Evolutionary conservation across 148 eudicot genomes (phyloP).

Genomic region (Mesembryanthemum crystallinum): DNA sequence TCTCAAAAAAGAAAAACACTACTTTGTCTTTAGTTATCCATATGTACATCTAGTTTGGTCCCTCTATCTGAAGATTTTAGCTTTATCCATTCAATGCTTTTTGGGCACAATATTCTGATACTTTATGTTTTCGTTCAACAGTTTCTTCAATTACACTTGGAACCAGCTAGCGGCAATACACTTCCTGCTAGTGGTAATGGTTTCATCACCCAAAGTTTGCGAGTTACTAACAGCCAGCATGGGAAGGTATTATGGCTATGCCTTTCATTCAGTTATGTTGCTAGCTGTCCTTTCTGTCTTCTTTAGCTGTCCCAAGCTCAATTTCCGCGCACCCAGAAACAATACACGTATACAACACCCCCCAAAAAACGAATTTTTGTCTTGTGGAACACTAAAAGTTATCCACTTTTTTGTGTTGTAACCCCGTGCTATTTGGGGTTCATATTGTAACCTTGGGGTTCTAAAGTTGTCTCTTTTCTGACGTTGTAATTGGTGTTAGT

Average conservation of each 20-base stretch:
- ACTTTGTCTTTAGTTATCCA: not conserved
- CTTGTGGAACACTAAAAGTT: too few relatives aligned
- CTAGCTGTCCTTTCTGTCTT: too few relatives aligned
- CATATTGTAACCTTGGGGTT: too few relatives aligned
- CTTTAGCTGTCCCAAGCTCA: too few relatives aligned
- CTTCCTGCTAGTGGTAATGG: slow-evolving; percentile 73
- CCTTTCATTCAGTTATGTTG: slow-evolving; percentile 5
- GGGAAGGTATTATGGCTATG: slow-evolving; percentile 65
- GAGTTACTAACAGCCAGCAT: slow-evolving; percentile 83
- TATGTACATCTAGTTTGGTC: not conserved
- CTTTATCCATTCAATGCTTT: not conserved
- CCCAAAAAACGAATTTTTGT: too few relatives aligned
- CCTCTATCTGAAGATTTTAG: not conserved
- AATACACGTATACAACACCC: too few relatives aligned
- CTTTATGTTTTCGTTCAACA: slow-evolving; percentile 34
- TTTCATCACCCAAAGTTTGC: slow-evolving; percentile 66
- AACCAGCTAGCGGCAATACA: slow-evolving; percentile 79
- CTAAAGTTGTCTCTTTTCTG: too few relatives aligned
- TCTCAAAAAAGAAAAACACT: too few relatives aligned
- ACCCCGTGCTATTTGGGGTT: too few relatives aligned
- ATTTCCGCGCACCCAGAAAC: too few relatives aligned
- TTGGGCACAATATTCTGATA: slow-evolving; percentile 10
- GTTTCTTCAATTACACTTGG: slow-evolving; percentile 94
- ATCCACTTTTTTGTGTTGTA: too few relatives aligned
- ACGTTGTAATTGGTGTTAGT: too few relatives aligned